Percentiles rank a stretch among this genome's conserved stretches.
phyloP scores from a whole-genome alignment of 768 basidiomycete genomes.

The Clitopilus hobsonii region DNA sequence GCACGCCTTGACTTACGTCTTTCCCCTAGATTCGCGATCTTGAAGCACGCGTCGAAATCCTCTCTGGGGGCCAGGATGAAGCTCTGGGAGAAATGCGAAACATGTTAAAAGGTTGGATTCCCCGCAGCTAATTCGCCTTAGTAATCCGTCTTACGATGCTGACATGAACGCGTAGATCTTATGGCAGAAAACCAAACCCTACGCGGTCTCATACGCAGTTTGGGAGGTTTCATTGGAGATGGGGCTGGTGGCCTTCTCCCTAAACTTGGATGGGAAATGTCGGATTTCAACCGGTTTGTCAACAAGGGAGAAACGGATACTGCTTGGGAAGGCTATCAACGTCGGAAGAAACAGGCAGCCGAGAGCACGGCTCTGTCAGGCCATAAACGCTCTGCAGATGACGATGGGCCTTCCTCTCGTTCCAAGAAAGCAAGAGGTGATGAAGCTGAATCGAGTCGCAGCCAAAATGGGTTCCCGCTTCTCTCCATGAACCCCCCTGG shows the following conservation, averaged over 20 bases:
- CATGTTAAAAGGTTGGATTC: slow-evolving; percentile 60
- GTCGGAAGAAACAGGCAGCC: slow-evolving; percentile 48
- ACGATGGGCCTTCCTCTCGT: slow-evolving; percentile 30
- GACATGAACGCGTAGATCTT: slow-evolving; percentile 46
- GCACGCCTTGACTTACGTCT: neutral
- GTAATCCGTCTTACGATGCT: neutral
- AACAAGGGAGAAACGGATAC: slow-evolving; percentile 90
- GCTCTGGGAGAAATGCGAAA: slow-evolving; percentile 78
- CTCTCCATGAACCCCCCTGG: slow-evolving; percentile 47
- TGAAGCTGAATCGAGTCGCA: slow-evolving; percentile 34
- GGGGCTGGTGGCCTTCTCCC: slow-evolving; percentile 75
- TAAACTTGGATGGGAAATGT: slow-evolving; percentile 73
- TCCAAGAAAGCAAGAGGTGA: slow-evolving; percentile 49
- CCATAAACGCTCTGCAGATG: slow-evolving; percentile 55
- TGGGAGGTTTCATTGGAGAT: slow-evolving; percentile 82
- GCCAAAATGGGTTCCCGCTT: slow-evolving; percentile 47
- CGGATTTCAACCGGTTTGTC: slow-evolving; percentile 77
- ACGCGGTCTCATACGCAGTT: slow-evolving; percentile 68
- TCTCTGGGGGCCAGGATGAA: slow-evolving; percentile 91
- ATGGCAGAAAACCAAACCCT: slow-evolving; percentile 88
- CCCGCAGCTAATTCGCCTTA: neutral
- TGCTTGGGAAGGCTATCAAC: slow-evolving; percentile 84
- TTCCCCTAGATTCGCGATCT: slow-evolving; percentile 80
- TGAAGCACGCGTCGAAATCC: slow-evolving; percentile 90
- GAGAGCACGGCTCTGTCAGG: slow-evolving; percentile 16